Evolutionary conservation across 306 rosid species (phyloP).

Genomic region (Lathyrus sativus): DNA sequence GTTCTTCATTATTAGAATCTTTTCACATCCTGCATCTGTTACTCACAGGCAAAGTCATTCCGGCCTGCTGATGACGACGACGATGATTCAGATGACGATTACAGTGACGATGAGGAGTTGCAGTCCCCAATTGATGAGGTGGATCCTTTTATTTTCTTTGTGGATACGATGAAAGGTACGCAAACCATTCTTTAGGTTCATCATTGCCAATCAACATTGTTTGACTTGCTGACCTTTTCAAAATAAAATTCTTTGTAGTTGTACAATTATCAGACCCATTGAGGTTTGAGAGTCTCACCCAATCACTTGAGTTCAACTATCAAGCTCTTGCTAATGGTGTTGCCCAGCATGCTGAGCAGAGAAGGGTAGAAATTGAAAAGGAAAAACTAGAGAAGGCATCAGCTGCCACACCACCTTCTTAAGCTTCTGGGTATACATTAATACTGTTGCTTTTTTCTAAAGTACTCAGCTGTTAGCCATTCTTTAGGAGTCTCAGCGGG

Average conservation of each 20-base stretch:
- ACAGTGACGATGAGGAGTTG: constrained; percentile 92
- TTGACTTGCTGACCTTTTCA: constrained; percentile 12
- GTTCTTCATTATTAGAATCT: constrained; percentile 21
- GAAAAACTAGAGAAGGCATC: constrained; percentile 77
- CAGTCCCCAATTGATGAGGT: constrained; percentile 97
- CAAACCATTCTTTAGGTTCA: constrained; percentile 8
- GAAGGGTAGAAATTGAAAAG: constrained; percentile 82
- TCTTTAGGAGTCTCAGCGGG: constrained; percentile 50
- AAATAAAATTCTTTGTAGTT: constrained; percentile 40
- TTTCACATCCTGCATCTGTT: constrained; percentile 26
- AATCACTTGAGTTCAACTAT: constrained; percentile 80
- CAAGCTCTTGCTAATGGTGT: constrained; percentile 90
- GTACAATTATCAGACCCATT: constrained; percentile 68
- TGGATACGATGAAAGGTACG: constrained; percentile 81
- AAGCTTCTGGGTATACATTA: constrained; percentile 44
- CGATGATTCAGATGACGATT: constrained; percentile 85
- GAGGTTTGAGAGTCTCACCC: constrained; percentile 84
- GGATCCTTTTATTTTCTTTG: constrained; percentile 92
- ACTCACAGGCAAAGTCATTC: constrained; percentile 75
- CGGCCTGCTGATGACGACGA: constrained; percentile 64
- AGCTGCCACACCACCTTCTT: constrained; percentile 61
- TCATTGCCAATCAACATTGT: background rate
- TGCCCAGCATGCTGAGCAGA: constrained; percentile 90
- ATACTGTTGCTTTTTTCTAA: constrained; percentile 32
- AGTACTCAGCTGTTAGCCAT: constrained; percentile 45